phyloP scores from a whole-genome alignment of 1,284 basidiomycete genomes.

The Trichosporon faecale region DNA sequence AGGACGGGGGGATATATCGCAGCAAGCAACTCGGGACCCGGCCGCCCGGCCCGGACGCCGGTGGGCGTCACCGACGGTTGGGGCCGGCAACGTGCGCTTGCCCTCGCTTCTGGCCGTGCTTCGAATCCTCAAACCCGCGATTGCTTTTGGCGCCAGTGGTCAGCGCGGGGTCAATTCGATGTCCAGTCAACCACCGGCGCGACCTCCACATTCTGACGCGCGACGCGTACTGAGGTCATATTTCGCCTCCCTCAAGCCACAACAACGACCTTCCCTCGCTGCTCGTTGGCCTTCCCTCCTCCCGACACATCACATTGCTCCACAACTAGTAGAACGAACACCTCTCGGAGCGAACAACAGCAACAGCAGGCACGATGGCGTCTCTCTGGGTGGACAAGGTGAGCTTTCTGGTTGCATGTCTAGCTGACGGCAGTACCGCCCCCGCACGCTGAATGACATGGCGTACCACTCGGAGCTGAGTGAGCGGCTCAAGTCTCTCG shows the following conservation, averaged over 20 bases:
- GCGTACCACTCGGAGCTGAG: constrained; percentile 86
- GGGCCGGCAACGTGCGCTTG: not conserved
- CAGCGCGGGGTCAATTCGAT: not conserved
- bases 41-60: not conserved
- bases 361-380: constrained; percentile 54
- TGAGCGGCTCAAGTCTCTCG: constrained; percentile 73
- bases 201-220: constrained; percentile 1
- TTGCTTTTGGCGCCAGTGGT: not conserved
- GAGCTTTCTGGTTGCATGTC: constrained; percentile 14
- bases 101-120: not conserved
- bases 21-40: not conserved
- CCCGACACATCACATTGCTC: not conserved
- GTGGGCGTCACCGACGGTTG: not conserved
- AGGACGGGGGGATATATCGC: not conserved
- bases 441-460: constrained; percentile 76
- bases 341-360: not conserved
- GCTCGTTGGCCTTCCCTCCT: not conserved
- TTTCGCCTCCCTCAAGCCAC: not conserved
- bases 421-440: constrained; percentile 65
- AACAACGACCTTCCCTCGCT: not conserved
- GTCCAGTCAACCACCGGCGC: not conserved
- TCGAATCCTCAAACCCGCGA: not conserved
- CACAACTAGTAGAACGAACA: not conserved
- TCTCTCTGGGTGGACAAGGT: constrained; percentile 88
- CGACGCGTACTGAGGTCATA: not conserved